Base-by-base conservation (phyloP, 306 rosid genomes). In the Quercus parvula region DNA sequence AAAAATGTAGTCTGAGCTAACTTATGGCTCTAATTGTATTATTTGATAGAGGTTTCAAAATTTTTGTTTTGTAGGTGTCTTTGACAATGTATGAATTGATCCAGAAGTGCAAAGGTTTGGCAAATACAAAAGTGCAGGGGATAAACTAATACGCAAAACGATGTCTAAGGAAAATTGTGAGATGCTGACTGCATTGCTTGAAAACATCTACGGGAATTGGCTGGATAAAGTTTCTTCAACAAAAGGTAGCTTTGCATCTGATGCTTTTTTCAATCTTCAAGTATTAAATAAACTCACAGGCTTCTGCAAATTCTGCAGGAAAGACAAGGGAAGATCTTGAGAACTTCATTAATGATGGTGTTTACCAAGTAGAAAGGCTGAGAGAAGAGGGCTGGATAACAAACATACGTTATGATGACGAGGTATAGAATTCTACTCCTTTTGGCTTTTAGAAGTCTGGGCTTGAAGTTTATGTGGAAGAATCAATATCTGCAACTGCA, bases 71-170 rank as follows among this genome's bases (percentile, higher is more conserved):
- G 74, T 79, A 93, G 98, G 99, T 77, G 86, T 93, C 84, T 83
- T 95, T 73, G 97, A 95, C 63, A 95, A 91, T 73, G 74, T 89
- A 41, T 98, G 99, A 80, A 84, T 95, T 80, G 98, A 91, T 83
- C 99, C 99, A 71, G 91, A 93, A 79, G 91, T 95, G 66, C 94
- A 88, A 79, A 91, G 92, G 89, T 85, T 95, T 83, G 99, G 99
- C 64, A 95, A 93, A 81, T 95, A 91, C 85, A 92, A 95, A 90
- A 94, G 97, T 78, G 88, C 94, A 5, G 99, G 96, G 55, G 99
- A 95, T 88, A 97, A 89, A 75, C 97, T 95, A 54, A 82, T 86
- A 25, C 87, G 95, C 64, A 95, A 75, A 78, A 84, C 89, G 52
- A 90, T 95, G 88, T 85, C 98, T 52, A 88, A 91, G 73, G 97